Base-by-base conservation (phyloP, 352 stramenopile genomes). In the Pythium aphanidermatum region DNA sequence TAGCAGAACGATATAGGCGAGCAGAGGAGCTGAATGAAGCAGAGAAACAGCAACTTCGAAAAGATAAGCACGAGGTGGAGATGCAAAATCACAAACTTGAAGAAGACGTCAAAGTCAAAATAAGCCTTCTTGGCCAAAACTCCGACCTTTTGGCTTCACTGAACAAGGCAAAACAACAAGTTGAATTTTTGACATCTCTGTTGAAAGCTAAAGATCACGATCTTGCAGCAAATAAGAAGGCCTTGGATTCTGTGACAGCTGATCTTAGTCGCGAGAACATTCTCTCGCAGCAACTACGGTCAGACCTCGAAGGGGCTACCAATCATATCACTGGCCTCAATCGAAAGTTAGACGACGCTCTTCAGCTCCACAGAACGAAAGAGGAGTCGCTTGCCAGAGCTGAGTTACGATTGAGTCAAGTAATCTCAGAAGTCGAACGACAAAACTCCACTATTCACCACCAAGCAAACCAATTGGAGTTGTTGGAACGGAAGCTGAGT, bases 401-500 rank as follows among this genome's bases (percentile, higher is more conserved):
- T 9, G 55, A 76, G 29, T 41, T 56, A 1, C 56, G 48, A 21
- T 36, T 68, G 24, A 41, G 14, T 17, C 58, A 37, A 45, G 43
- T 20, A 4, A 44, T 53, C 2, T 41, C 72, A 17, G 73, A 83
- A 35, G 33, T 73, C 3, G 51, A 76, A 40, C 61, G 58, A 5
- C 58, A 75, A 8, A 39, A 51, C 1, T 29, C 45, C 5, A 20
- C 63, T 0, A 19, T 73, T 11, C 44, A 66, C 11, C 62, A 80
- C 9, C 73, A 77, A 23, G 49, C 63, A 16, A 68, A 70, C 12
- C 74, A 83, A 39, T 25, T 84, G 4, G 44, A 68, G 26, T 21
- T 63, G 16, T 52, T 87, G 6, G 73, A 86, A 49, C 16, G 44
- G 0, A 78, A 80, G 45, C 55, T 85, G 3, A 76, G 63, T 48